Base-by-base conservation (phyloP, 805 yeast genomes). In the Peterozyma xylosa region DNA sequence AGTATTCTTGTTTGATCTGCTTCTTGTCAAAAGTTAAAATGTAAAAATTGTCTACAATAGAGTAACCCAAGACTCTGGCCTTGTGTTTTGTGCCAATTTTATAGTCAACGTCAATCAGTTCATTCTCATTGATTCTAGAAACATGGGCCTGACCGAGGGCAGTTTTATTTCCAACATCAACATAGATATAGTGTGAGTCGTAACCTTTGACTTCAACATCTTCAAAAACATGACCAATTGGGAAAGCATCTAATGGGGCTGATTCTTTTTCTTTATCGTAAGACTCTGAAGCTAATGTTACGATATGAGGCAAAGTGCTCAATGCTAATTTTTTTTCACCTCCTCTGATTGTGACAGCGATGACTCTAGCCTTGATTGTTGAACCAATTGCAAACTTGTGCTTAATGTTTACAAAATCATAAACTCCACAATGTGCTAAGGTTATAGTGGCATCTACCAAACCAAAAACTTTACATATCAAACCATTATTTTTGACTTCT, bases 31-130 rank as follows among this genome's bases (percentile, higher is more conserved):
- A 64, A 1, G 95, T 80, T 52, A 91, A 64, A 37, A 78, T 70
- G 53, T 79, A 80, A 36, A 76, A 59, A 45, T 80, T 78, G 54
- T 93, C 98, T 38, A 82, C 62, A 17, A 61, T 59, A 35, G 86
- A 78, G 55, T 64, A 86, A 2, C 89, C 86, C 30, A 87, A 56
- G 7, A 93, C 81, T 62, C 97, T 79, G 5, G 96, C 95, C 39
- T 65, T 62, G 58, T 86, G 91, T 9, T 68, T 67, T 1, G 95
- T 71, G 1, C 90, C 95, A 15, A 71, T 61, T 36, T 69, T 69
- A 63, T 73, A 86, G 57, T 62, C 76, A 59, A 62, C 66, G 33
- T 68, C 73, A 27, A 71, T 51, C 35, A 65, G 59, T 39, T 70
- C 63, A 33, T 67, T 69, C 10, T 70, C 68, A 47, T 80, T 77